phyloP scores from a whole-genome alignment of 2,329 filamentous ascomycete genomes.

The Aspergillus sp. region DNA sequence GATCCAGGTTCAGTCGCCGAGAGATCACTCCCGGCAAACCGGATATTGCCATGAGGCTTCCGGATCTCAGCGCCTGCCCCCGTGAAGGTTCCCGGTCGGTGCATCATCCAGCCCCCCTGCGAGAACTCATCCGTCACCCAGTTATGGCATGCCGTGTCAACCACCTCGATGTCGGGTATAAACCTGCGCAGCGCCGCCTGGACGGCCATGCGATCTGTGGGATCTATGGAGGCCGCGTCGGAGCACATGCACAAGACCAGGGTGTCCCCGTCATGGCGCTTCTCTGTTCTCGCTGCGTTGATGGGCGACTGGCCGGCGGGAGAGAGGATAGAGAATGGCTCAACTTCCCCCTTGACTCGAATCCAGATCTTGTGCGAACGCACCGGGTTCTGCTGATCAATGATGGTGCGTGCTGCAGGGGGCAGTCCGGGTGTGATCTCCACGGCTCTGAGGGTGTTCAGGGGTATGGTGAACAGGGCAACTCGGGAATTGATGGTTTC shows the following conservation, averaged over 20 bases:
- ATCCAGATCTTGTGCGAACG: constrained; percentile 8
- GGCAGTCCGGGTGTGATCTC: constrained; percentile 1
- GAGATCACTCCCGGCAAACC: constrained; percentile 10
- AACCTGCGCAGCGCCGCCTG: constrained; percentile 2
- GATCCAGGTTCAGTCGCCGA: constrained; percentile 6
- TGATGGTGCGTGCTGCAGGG: constrained; percentile 1
- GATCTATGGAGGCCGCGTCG: constrained; percentile 5
- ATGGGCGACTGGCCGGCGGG: constrained; percentile 6
- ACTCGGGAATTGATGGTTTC: background rate
- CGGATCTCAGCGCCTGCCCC: constrained; percentile 4
- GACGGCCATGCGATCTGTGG: constrained; percentile 2
- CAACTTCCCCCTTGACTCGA: constrained; percentile 5
- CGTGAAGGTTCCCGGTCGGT: constrained; percentile 8
- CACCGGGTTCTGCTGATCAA: constrained; percentile 7
- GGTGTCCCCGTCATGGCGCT: constrained; percentile 7
- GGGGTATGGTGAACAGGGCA: constrained; percentile 1
- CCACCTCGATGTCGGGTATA: constrained; percentile 4
- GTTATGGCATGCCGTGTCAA: constrained; percentile 8
- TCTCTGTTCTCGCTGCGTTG: constrained; percentile 6
- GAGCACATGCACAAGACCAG: constrained; percentile 9
- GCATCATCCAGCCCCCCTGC: constrained; percentile 10
- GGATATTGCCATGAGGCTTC: constrained; percentile 7
- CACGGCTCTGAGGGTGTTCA: constrained; percentile 3
- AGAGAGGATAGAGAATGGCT: constrained; percentile 5
- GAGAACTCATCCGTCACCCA: constrained; percentile 10